Base-by-base conservation (phyloP, 1,139 yeast species). In the Candida mesenterica region DNA sequence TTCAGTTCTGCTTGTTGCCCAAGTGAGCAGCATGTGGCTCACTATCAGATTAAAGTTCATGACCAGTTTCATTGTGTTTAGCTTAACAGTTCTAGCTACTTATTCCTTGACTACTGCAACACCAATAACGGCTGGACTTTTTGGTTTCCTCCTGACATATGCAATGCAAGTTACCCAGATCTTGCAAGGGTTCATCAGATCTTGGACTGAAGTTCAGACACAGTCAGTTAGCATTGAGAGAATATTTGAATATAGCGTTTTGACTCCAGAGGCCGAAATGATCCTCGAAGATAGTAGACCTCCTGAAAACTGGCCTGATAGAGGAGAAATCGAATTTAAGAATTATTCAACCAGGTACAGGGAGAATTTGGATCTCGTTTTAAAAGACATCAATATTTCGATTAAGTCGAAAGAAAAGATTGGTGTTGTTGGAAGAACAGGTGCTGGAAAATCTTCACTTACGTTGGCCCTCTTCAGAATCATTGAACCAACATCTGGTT, bases 351-450 rank as follows among this genome's bases (percentile, higher is more conserved):
- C 71, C 17, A 61, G 50, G 34, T 65, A 65, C 43, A 55, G 70
- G 43, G 66, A 55, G 15, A 56, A 59, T 33, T 56, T 65, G 42
- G 69, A 62, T 30, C 65, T 65, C 0, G 68, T 65, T 3, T 56
- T 65, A 42, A 60, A 50, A 26, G 46, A 58, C 25, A 50, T 65
- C 28, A 41, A 42, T 24, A 32, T 63, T 15, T 50, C 50, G 15
- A 58, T 65, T 34, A 52, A 55, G 34, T 55, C 65, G 4, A 44
- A 55, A 3, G 70, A 65, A 40, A 65, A 65, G 43, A 48, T 65
- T 31, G 72, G 72, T 13, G 61, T 65, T 39, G 70, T 65, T 24
- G 71, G 71, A 12, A 50, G 72, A 45, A 65, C 72, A 3, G 72
- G 72, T 7, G 70, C 72, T 3, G 72, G 72, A 4, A 65, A 65